A percentile compares a stretch with the other conserved stretches of the same genome.
phyloP scores from a whole-genome alignment of 768 basidiomycete species.

The Boletellus sp. region DNA sequence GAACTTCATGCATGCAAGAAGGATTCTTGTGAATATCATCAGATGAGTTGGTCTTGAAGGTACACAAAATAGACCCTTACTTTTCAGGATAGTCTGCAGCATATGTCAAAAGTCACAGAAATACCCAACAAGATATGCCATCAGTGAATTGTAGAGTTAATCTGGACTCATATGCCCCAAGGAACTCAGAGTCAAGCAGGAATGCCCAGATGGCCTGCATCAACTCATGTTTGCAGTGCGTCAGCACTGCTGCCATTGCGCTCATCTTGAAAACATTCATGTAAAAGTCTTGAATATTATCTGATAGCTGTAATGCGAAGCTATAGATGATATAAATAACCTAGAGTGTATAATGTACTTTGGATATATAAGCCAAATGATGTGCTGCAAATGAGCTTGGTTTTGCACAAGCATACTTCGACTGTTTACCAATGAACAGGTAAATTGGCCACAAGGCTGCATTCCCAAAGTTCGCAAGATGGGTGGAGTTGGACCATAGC shows the following conservation, averaged over 20 bases:
- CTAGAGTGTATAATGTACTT: no score
- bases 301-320: not conserved
- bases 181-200: constrained; percentile 23
- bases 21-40: constrained; percentile 5
- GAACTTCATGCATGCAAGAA: constrained; percentile 19
- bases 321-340: not conserved
- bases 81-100: constrained; percentile 32
- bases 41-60: no score
- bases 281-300: constrained; percentile 14
- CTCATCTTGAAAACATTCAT: not conserved
- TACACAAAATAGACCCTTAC: no score
- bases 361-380: constrained; percentile 21
- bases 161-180: constrained; percentile 21
- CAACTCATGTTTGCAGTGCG: constrained; percentile 18
- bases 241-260: not conserved
- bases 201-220: constrained; percentile 21
- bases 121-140: constrained; percentile 14
- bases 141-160: constrained; percentile 19
- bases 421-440: constrained; percentile 3
- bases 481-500: constrained; percentile 27
- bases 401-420: constrained; percentile 10
- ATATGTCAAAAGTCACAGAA: constrained; percentile 13
- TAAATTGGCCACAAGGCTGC: constrained; percentile 17
- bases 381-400: constrained; percentile 11
- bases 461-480: constrained; percentile 20